These are phyloP conservation scores for Penicillium paneum DNA, from an alignment of 2,329 filamentous ascomycete genomes.

Conservation along the genomic window DNA sequence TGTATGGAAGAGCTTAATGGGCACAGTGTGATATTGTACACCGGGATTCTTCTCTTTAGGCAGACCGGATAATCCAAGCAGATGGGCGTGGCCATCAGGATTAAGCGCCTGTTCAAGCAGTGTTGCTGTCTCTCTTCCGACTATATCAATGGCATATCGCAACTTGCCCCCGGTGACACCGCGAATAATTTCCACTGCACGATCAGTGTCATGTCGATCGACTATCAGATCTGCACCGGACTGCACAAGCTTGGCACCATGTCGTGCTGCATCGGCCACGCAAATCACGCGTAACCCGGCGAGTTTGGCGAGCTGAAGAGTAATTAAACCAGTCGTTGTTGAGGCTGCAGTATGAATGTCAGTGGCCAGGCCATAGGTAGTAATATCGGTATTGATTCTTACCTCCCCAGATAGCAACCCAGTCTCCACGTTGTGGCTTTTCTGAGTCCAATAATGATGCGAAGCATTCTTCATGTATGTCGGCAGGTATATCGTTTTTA, in stretches of 20 bases:
- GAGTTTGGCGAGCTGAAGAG: slow-evolving; percentile 65
- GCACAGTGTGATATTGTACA: slow-evolving; percentile 61
- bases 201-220: slow-evolving; percentile 62
- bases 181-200: slow-evolving; percentile 64
- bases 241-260: slow-evolving; percentile 57
- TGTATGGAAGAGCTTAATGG: slow-evolving; percentile 74
- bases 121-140: slow-evolving; percentile 61
- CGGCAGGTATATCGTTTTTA: slow-evolving; percentile 52
- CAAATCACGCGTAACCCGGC: slow-evolving; percentile 63
- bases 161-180: slow-evolving; percentile 57
- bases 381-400: slow-evolving; percentile 16
- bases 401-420: slow-evolving; percentile 72
- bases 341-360: slow-evolving; percentile 47
- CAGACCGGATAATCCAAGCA: slow-evolving; percentile 65
- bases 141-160: slow-evolving; percentile 67
- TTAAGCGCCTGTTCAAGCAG: slow-evolving; percentile 56
- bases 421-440: slow-evolving; percentile 60
- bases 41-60: slow-evolving; percentile 55
- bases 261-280: slow-evolving; percentile 64
- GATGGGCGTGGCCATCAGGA: slow-evolving; percentile 46
- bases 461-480: slow-evolving; percentile 64
- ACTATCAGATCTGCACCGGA: slow-evolving; percentile 62
- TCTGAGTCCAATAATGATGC: slow-evolving; percentile 52
- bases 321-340: slow-evolving; percentile 65
- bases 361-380: neutral